Conservation (phyloP, 2,329 filamentous ascomycete genomes). For the Kalaharituber pfeilii region DNA sequence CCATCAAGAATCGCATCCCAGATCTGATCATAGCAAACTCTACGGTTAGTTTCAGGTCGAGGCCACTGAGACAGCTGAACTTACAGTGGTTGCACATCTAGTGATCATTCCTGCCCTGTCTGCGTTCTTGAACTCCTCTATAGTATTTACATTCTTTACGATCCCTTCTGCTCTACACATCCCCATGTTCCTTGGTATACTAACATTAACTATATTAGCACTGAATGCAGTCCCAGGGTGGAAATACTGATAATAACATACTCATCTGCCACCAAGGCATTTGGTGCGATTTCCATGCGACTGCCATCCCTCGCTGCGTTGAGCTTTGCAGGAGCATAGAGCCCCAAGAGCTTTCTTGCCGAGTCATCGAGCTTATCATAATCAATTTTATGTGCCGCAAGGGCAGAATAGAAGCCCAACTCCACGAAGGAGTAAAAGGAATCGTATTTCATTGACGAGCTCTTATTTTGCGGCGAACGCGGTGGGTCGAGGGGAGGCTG, state of each 20-base stretch:
- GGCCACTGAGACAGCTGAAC: slow-evolving; percentile 16
- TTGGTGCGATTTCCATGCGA: slow-evolving; percentile 78
- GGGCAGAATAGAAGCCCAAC: slow-evolving; percentile 78
- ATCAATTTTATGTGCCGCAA: slow-evolving; percentile 89
- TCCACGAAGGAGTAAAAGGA: slow-evolving; percentile 90
- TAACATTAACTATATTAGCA: too few species aligned
- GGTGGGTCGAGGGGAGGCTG: too few species aligned
- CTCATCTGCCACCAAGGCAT: slow-evolving; percentile 68
- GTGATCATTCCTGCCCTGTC: slow-evolving; percentile 66
- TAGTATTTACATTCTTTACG: slow-evolving; percentile 90
- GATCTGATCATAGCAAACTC: slow-evolving; percentile 41
- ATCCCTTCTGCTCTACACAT: slow-evolving; percentile 62
- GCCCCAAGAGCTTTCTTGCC: slow-evolving; percentile 63
- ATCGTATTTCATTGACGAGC: slow-evolving; percentile 50
- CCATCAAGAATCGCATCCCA: slow-evolving; percentile 97
- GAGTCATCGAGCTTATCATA: slow-evolving; percentile 95
- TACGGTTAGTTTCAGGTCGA: background rate
- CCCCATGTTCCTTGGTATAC: slow-evolving; percentile 13
- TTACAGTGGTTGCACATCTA: slow-evolving; percentile 59
- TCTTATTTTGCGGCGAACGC: too few species aligned
- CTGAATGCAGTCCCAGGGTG: too few species aligned
- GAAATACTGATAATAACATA: slow-evolving; percentile 33
- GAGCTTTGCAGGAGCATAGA: slow-evolving; percentile 66
- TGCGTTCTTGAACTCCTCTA: slow-evolving; percentile 75
- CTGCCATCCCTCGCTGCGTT: slow-evolving; percentile 60